These are phyloP conservation scores for Gillenia trifoliata DNA, from an alignment of 306 rosid genomes.

Conservation along the genomic window DNA sequence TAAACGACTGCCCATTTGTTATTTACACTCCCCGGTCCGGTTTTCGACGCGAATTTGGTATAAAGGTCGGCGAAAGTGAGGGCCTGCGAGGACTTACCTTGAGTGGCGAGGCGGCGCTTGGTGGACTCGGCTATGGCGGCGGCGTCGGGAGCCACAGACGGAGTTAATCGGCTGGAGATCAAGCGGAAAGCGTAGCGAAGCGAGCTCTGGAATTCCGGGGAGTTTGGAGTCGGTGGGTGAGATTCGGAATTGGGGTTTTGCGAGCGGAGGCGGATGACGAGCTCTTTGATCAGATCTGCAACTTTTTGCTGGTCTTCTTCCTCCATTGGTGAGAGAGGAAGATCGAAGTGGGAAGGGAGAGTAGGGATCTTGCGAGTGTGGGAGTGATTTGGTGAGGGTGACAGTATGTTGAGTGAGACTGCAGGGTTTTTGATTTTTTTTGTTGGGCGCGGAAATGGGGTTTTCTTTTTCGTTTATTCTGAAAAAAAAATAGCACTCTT, in stretches of 20 bases:
- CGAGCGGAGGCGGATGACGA: conserved; percentile 63
- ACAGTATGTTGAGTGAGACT: background rate
- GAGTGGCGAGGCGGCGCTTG: conserved; percentile 85
- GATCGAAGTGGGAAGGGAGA: background rate
- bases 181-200: conserved; percentile 85
- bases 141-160: conserved; percentile 80
- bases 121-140: conserved; percentile 86
- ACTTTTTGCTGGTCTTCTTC: conserved; percentile 82
- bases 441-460: conserved; percentile 4
- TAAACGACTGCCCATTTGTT: conserved; percentile 91
- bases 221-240: conserved; percentile 33
- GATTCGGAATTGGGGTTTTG: conserved; percentile 42
- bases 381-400: background rate
- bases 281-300: conserved; percentile 77
- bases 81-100: conserved; percentile 83
- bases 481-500: background rate
- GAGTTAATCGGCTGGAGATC: conserved; percentile 67
- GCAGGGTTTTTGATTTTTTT: conserved; percentile 10
- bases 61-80: conserved; percentile 87
- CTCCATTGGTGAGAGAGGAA: conserved; percentile 41
- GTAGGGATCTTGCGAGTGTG: background rate
- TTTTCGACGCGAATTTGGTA: conserved; percentile 63
- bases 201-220: conserved; percentile 48
- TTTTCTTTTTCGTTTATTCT: background rate
- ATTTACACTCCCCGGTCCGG: conserved; percentile 62